Base-by-base conservation (phyloP, 1,139 yeast species). In the Spathaspora jeffriesii region DNA sequence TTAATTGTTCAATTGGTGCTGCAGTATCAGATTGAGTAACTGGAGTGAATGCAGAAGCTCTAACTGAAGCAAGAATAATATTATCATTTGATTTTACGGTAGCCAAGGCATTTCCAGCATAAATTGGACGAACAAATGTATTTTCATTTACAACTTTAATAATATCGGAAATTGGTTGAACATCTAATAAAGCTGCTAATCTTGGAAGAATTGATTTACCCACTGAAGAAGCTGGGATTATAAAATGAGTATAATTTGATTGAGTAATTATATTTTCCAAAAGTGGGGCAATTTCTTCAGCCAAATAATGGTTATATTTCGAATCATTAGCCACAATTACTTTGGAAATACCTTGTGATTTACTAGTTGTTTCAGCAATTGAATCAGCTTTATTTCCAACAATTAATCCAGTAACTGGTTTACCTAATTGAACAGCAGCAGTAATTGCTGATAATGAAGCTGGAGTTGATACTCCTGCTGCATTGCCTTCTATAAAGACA, bases 61-160 rank as follows among this genome's bases (percentile, higher is more conserved):
- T 82, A 13, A 89, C 83, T 13, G 96, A 86, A 20, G 88, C 72
- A 51, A 93, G 70, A 47, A 88, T 78, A 53, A 81, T 71, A 9
- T 76, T 64, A 60, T 92, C 97, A 27, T 67, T 73, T 32, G 90
- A 75, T 65, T 85, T 81, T 49, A 93, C 90, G 5, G 97, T 91
- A 37, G 90, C 82, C 53, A 90, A 73, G 2, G 96, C 96, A 66
- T 93, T 93, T 43, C 99, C 99, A 30, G 99, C 99, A 63, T 90
- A 93, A 44, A 93, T 90, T 44, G 98, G 98, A 64, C 98, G 85
- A 32, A 85, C 84, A 68, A 93, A 93, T 6, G 96, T 88, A 52
- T 79, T 79, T 23, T 80, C 76, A 45, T 82, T 74, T 53, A 79
- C 79, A 40, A 93, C 85, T 60, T 81, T 81, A 54, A 79, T 79